phyloP scores from a whole-genome alignment of 768 basidiomycete genomes.

The Trametes cingulata region DNA sequence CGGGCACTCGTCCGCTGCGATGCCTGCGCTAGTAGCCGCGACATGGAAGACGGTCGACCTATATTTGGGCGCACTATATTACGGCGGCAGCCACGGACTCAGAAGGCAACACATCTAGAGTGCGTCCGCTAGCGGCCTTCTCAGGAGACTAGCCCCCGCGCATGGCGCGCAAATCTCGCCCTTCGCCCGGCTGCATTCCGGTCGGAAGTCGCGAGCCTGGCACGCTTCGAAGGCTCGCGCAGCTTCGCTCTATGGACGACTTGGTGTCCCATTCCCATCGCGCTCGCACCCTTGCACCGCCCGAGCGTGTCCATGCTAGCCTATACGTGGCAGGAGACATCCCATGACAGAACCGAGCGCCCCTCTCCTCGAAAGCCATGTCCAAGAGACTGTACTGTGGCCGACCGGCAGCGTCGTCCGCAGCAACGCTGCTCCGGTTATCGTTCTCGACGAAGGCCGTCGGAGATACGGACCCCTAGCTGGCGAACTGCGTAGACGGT shows the following conservation, averaged over 20 bases:
- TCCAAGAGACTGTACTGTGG: too few relatives aligned
- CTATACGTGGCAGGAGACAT: slow-evolving; percentile 2
- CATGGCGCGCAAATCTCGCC: neutral
- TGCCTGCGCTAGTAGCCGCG: neutral
- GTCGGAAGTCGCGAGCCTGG: neutral
- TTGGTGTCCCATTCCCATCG: neutral
- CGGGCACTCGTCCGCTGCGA: neutral
- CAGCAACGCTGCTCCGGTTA: too few relatives aligned
- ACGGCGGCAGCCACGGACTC: neutral
- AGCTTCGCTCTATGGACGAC: neutral
- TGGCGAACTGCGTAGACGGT: too few relatives aligned
- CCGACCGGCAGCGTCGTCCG: too few relatives aligned
- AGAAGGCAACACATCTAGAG: neutral
- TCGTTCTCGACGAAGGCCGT: too few relatives aligned
- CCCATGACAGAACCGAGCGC: neutral
- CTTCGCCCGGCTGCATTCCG: neutral
- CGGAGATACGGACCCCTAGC: too few relatives aligned
- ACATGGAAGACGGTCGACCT: neutral
- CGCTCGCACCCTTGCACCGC: neutral
- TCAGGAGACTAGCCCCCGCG: neutral
- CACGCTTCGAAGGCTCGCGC: neutral
- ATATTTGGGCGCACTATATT: neutral
- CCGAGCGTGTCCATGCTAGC: neutral
- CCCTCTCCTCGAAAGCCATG: neutral
- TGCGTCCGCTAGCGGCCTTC: neutral